Evolutionary conservation across 106 monocot species (phyloP), one percentile per base, ranked within the genome.

Genomic region (Acorus gramineus): DNA sequence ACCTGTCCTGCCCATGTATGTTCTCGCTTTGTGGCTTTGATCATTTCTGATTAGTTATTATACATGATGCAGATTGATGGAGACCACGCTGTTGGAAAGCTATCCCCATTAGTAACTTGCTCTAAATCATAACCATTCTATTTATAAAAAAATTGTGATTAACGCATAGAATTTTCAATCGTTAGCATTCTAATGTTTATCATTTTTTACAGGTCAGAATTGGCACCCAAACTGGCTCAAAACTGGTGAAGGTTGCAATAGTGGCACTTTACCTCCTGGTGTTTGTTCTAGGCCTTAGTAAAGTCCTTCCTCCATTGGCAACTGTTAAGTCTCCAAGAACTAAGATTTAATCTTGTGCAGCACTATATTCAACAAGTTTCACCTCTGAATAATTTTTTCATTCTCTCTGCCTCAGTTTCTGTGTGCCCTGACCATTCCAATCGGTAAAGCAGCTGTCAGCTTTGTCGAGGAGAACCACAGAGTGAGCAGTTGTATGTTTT

Each of bases 81-180:
- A 65, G 96, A 96, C 66, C 53, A 3, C 50, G 87, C 80, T 53
- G 87, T 85, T 68, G 85, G 91, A 53, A 96, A 96, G 74, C 77
- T 96, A 77, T 96, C 96, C 68, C 96, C 96, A 63, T 52, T 96
- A 90, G 95, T 96, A 96, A 51, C 11, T 66, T 60, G 71, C 52
- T 63, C 42, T 56, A 47, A 44, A 47, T 44, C 46, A 44, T 5
- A 3, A 66, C 28, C 28, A 55, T 60, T 2, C 6, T 42, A 10
- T 59, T 51, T 3, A 43, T 2, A 7, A 2, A 62, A 43, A 42
- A 43, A 51, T 4, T 11, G 14, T 43, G 9, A 53, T 4, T 7
- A 3, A 45, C 44, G 7, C 53, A 44, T 11, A 63, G 49, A 50
- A 63, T 8, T 63, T 55, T 62, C 12, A 47, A 42, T 47, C 14